Conservation (phyloP, 2,329 filamentous ascomycete species). For the Colletotrichum agaves region DNA sequence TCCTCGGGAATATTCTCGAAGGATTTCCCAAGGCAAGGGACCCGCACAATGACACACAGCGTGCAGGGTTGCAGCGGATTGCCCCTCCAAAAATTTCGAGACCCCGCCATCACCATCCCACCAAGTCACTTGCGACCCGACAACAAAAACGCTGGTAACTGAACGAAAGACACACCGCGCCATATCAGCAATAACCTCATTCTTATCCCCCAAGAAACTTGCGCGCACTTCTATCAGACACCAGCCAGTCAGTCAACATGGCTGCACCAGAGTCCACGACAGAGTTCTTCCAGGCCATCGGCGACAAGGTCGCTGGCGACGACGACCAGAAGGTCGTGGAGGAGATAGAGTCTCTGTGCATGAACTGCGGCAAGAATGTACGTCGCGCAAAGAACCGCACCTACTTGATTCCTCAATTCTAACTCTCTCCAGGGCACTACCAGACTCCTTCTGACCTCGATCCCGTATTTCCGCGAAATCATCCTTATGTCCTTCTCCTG, state of each 20-base stretch:
- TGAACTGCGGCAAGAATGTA: slow-evolving; percentile 87
- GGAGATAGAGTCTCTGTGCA: slow-evolving; percentile 82
- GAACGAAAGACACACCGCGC: background rate
- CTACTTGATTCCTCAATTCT: slow-evolving; percentile 34
- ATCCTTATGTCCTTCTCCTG: slow-evolving; percentile 98
- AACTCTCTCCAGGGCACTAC: slow-evolving; percentile 74
- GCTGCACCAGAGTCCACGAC: slow-evolving; percentile 52
- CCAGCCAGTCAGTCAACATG: slow-evolving; percentile 50
- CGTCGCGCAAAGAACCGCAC: slow-evolving; percentile 40
- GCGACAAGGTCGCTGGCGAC: slow-evolving; percentile 64
- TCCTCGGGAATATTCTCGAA: slow-evolving; percentile 40
- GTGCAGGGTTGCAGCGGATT: slow-evolving; percentile 36
- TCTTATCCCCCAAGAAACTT: background rate
- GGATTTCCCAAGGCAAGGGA: slow-evolving; percentile 20
- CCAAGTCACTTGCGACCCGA: slow-evolving; percentile 31
- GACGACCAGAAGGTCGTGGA: slow-evolving; percentile 69
- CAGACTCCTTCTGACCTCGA: slow-evolving; percentile 86
- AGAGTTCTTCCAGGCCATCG: slow-evolving; percentile 72
- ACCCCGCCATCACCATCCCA: slow-evolving; percentile 39
- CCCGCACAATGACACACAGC: slow-evolving; percentile 36
- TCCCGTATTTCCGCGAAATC: slow-evolving; percentile 97
- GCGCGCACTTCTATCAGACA: background rate
- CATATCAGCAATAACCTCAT: background rate
- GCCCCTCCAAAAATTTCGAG: slow-evolving; percentile 43
- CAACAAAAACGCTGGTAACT: slow-evolving; percentile 25